Evolutionary conservation across 2,329 filamentous ascomycete genomes (phyloP).

Genomic region (Neocatenulostroma microsporum): DNA sequence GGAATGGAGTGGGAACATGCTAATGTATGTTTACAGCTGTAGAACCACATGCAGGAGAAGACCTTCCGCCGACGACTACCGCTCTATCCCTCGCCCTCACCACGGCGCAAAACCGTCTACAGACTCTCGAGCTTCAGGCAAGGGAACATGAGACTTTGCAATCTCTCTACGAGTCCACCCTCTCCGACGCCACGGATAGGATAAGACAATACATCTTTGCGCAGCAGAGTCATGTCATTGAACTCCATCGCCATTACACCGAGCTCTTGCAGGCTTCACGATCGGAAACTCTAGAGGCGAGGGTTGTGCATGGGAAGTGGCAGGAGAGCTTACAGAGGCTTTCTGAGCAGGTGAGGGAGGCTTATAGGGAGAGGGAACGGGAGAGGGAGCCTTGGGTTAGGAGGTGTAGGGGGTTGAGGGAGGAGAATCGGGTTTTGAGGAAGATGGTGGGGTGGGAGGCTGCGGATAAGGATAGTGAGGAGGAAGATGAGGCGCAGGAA

Average conservation of each 20-base stretch:
- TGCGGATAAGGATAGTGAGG: constrained; percentile 30
- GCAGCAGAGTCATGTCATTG: constrained; percentile 36
- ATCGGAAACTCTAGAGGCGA: constrained; percentile 37
- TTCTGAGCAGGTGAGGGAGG: constrained; percentile 35
- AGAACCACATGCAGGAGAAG: constrained; percentile 6
- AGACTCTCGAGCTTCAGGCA: constrained; percentile 21
- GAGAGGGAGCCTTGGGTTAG: constrained; percentile 29
- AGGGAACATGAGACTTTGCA: constrained; percentile 22
- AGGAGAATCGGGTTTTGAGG: constrained; percentile 42
- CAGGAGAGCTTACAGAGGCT: constrained; percentile 39
- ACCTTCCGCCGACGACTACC: constrained; percentile 21
- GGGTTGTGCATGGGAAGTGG: constrained; percentile 43
- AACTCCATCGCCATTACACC: constrained; percentile 43
- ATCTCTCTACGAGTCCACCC: constrained; percentile 35
- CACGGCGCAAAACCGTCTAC: constrained; percentile 20
- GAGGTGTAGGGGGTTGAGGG: constrained; percentile 36
- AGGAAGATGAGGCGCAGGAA: constrained; percentile 29
- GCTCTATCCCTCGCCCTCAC: constrained; percentile 23
- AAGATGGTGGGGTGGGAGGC: constrained; percentile 41
- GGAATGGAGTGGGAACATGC: too few species aligned
- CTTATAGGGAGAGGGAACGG: constrained; percentile 34
- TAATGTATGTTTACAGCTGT: not conserved
- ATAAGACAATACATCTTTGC: constrained; percentile 31
- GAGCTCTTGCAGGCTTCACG: constrained; percentile 37
- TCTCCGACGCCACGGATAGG: constrained; percentile 24